These are phyloP conservation scores for Petunia hybrid DNA, from an alignment of 305 asterid genomes.

Conservation along the genomic window DNA sequence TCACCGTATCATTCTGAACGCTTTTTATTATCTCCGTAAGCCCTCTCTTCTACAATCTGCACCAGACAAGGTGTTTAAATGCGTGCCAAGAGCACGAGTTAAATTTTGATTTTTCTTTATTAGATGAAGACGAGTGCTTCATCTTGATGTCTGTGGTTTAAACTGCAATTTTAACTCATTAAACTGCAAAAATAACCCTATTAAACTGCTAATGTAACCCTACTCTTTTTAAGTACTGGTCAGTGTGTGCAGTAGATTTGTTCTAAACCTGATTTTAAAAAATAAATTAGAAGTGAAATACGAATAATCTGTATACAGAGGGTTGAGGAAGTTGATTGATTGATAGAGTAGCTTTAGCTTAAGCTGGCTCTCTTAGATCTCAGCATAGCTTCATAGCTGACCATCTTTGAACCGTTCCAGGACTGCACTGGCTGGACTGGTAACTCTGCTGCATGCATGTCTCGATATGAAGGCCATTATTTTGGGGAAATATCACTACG, in stretches of 20 bases:
- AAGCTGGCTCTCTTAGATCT: neutral
- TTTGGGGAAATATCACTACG: slow-evolving; percentile 89
- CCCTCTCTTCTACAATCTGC: slow-evolving; percentile 26
- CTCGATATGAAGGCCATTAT: slow-evolving; percentile 91
- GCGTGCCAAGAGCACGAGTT: neutral
- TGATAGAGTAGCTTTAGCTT: neutral
- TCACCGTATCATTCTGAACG: slow-evolving; percentile 95
- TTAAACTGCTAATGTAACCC: neutral
- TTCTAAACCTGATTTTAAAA: neutral
- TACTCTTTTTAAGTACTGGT: neutral
- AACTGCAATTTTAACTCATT: too few relatives aligned
- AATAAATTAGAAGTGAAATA: neutral
- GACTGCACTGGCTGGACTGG: slow-evolving; percentile 87
- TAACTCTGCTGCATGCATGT: slow-evolving; percentile 79
- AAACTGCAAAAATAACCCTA: neutral
- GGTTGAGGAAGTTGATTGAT: neutral
- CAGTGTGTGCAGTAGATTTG: slow-evolving; percentile 11
- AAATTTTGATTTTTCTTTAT: neutral
- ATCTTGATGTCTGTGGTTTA: neutral
- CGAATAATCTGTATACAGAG: neutral
- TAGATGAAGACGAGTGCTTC: slow-evolving; percentile 1
- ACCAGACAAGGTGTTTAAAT: neutral
- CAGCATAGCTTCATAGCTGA: neutral
- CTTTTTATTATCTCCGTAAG: slow-evolving; percentile 86
- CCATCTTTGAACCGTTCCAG: slow-evolving; percentile 44